Base-by-base conservation (phyloP, 306 rosid genomes). In the Ochetophila trinervis region DNA sequence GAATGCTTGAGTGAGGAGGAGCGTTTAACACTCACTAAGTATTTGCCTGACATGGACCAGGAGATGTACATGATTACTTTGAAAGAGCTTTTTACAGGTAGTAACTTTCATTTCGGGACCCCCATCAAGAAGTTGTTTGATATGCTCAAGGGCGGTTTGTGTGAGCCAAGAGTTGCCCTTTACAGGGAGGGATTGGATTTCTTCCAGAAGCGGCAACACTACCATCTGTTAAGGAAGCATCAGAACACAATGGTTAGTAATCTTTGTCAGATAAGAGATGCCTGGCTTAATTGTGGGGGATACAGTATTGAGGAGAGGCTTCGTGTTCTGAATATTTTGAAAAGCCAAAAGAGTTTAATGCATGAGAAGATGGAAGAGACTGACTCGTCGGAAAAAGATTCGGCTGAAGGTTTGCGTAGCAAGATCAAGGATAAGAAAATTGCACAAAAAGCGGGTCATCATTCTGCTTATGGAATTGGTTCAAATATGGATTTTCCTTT, bases 81-180 rank as follows among this genome's bases (percentile, higher is more conserved):
- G 73, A 83, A 74, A 34, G 99, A 88, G 80, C 90, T 94, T 65
- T 82, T 88, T 36, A 82, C 89, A 3, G 96, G 95, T 47, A 75
- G 83, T 54, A 90, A 85, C 80, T 74, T 94, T 50, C 99, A 94
- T 62, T 94, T 94, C 59, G 97, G 95, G 77, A 85, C 95, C 84
- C 99, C 97, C 2, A 64, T 86, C 23, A 85, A 79, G 73, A 86
- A 76, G 83, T 78, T 94, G 68, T 94, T 90, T 73, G 85, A 78
- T 63, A 88, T 90, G 95, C 67, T 94, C 70, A 88, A 94, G 80
- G 99, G 99, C 70, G 99, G 99, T 13, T 62, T 90, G 72, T 90
- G 96, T 54, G 99, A 94, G 76, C 99, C 99, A 0, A 94, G 99
- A 60, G 99, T 88, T 71, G 96, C 99, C 2, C 92, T 94, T 49